Evolutionary conservation across 352 stramenopile genomes (phyloP).

Genomic region (Pythium rhizo-oryzae): DNA sequence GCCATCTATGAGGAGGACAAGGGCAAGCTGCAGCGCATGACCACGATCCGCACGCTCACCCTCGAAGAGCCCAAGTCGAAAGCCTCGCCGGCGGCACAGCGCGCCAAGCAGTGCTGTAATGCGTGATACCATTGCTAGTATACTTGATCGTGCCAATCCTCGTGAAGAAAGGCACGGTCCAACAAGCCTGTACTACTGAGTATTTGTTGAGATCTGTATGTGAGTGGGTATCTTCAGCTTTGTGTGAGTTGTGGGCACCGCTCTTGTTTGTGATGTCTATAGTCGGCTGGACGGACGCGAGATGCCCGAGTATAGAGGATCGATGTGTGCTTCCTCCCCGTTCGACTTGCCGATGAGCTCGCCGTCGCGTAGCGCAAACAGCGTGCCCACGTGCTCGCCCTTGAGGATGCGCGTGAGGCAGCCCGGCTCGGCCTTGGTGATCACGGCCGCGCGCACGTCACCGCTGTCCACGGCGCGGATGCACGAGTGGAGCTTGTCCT

Average conservation of each 20-base stretch:
- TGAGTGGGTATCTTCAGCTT: not conserved
- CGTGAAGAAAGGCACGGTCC: too few species aligned
- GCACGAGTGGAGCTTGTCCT: constrained; percentile 82
- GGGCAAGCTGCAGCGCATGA: constrained; percentile 41
- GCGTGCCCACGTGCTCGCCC: constrained; percentile 68
- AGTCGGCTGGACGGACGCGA: constrained; percentile 28
- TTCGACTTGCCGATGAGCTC: constrained; percentile 48
- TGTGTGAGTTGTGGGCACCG: too few species aligned
- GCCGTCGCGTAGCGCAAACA: constrained; percentile 54
- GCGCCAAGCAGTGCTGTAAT: constrained; percentile 45
- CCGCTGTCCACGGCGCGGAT: constrained; percentile 82
- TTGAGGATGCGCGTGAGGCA: constrained; percentile 66
- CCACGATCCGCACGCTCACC: constrained; percentile 39
- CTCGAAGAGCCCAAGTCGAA: constrained; percentile 33
- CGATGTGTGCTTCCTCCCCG: constrained; percentile 55
- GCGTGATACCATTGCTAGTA: constrained; percentile 5
- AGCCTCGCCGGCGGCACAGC: not conserved
- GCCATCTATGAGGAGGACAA: constrained; percentile 70
- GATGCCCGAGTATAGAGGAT: constrained; percentile 74
- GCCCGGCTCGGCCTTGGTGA: constrained; percentile 69
- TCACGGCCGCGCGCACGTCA: constrained; percentile 55
- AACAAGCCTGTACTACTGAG: too few species aligned
- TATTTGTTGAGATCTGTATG: too few species aligned
- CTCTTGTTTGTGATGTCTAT: constrained; percentile 23
- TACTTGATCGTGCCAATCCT: too few species aligned